Evolutionary conservation across 176 grass and related monocot genomes (phyloP), one percentile per base, ranked within the genome.

Genomic region (Musa acuminata): DNA sequence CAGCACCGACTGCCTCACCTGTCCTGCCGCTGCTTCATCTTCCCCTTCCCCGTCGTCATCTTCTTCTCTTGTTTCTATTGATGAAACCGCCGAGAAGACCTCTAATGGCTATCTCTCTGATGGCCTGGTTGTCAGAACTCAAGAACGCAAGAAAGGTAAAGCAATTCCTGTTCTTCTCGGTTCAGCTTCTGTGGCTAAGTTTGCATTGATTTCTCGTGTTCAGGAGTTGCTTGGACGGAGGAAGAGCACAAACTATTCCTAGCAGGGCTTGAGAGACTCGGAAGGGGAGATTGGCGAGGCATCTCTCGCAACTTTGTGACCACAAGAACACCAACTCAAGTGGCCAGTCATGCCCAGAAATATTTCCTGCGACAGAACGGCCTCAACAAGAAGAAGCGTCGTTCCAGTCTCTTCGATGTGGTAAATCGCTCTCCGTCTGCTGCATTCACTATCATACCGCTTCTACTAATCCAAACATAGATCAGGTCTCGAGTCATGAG

Each of bases 261-360:
- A 0, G 73, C 74, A 29, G 93, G 93, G 16, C 86, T 96, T 1
- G 87, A 92, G 77, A 88, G 86, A 69, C 85, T 96, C 1, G 93
- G 93, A 21, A 96, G 87, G 82, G 93, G 93, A 50, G 89, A 96
- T 77, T 96, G 93, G 93, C 77, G 93, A 70, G 93, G 93, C 74
- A 96, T 96, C 73, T 92, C 93, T 53, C 58, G 85, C 72, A 90
- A 78, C 75, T 96, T 88, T 62, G 93, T 96, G 23, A 92, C 85
- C 29, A 96, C 85, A 25, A 73, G 93, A 62, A 96, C 93, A n/a
- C 93, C 93, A 16, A 96, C 89, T 22, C 93, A 96, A 81, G 93
- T 96, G 1, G 93, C 93, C 50, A 96, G 93, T 83, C 93, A 96
- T 59, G 93, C 93, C 1, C 93, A 96, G 85, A 96, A 96, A 71